Evolutionary conservation across 2,329 filamentous ascomycete genomes (phyloP).

Genomic region (Fusarium staphyleae): DNA sequence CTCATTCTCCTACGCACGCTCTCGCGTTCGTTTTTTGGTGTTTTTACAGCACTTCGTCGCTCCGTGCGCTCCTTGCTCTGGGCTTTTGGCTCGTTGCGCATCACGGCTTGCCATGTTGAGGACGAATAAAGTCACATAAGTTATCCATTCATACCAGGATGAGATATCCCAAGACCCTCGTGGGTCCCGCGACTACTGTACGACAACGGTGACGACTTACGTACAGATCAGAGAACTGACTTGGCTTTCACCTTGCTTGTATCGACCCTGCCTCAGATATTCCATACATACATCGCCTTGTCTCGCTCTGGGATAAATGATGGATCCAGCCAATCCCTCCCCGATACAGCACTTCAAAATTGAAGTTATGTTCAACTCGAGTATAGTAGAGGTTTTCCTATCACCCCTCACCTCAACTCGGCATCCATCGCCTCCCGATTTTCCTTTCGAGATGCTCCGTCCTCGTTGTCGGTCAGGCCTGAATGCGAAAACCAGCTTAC

Average conservation of each 20-base stretch:
- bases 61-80: background rate
- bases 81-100: background rate
- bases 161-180: slow-evolving; percentile 14
- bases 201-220: slow-evolving; percentile 19
- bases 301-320: slow-evolving; percentile 3
- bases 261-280: slow-evolving; percentile 19
- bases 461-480: slow-evolving; percentile 3
- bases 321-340: slow-evolving; percentile 25
- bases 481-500: background rate
- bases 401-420: slow-evolving; percentile 11
- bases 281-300: slow-evolving; percentile 8
- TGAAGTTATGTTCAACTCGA: slow-evolving; percentile 6
- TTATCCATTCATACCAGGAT: background rate
- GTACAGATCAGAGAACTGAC: slow-evolving; percentile 26
- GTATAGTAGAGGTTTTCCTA: slow-evolving; percentile 23
- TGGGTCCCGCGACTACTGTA: slow-evolving; percentile 2
- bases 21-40: slow-evolving; percentile 4
- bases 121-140: too few relatives aligned
- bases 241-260: slow-evolving; percentile 30
- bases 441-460: slow-evolving; percentile 8
- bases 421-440: slow-evolving; percentile 10
- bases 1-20: slow-evolving; percentile 15
- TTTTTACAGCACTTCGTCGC: background rate
- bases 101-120: slow-evolving; percentile 7
- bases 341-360: slow-evolving; percentile 24